These are phyloP conservation scores for Fraxinus cuspidata DNA, from an alignment of 257 asterid genomes.

Conservation along the genomic window DNA sequence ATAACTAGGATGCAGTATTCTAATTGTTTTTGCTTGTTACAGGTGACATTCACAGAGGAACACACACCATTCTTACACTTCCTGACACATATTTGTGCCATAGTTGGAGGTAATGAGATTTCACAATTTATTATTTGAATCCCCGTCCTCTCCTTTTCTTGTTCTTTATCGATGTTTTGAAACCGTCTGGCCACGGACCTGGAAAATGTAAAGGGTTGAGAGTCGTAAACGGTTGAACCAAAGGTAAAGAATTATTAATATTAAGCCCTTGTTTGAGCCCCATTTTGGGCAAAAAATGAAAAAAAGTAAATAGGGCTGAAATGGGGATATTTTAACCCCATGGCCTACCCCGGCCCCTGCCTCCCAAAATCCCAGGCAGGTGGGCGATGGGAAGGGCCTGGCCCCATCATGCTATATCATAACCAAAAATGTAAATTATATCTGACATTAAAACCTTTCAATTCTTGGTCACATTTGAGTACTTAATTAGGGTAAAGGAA, in stretches of 20 bases:
- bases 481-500: neutral
- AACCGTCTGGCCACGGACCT: neutral
- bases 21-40: constrained; percentile 28
- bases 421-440: no score
- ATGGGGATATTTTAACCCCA: no score
- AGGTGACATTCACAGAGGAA: constrained; percentile 88
- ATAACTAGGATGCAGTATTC: constrained; percentile 9
- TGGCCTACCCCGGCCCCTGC: no score
- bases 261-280: neutral
- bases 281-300: no score
- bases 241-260: neutral
- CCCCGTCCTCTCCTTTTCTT: neutral
- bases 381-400: no score
- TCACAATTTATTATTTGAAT: neutral
- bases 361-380: no score
- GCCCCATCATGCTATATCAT: neutral
- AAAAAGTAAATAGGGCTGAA: no score
- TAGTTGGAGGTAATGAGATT: constrained; percentile 73
- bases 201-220: neutral
- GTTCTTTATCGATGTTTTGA: neutral
- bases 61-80: constrained; percentile 92
- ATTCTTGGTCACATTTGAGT: neutral
- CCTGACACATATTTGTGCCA: constrained; percentile 89
- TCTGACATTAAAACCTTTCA: neutral
- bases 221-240: neutral